Conservation (phyloP, 805 yeast genomes). For the Teunomyces gatunensis region DNA sequence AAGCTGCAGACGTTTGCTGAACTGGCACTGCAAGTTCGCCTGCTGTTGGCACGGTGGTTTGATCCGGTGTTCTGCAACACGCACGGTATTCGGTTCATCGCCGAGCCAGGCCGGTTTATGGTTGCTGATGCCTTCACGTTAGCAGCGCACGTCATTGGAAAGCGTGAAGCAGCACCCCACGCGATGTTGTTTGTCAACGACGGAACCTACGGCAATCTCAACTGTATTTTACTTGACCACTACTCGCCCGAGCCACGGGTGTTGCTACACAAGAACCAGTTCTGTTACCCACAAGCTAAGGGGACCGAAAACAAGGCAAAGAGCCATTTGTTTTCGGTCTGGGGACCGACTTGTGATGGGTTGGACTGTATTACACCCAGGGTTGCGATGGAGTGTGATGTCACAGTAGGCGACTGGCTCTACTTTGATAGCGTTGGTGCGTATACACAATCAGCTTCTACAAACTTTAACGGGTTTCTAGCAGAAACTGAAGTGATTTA, state of each 20-base stretch:
- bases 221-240: slow-evolving; percentile 91
- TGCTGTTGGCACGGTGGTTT: slow-evolving; percentile 57
- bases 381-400: slow-evolving; percentile 53
- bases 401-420: slow-evolving; percentile 88
- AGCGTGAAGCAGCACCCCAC: slow-evolving; percentile 44
- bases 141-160: slow-evolving; percentile 83
- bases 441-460: slow-evolving; percentile 89
- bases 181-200: slow-evolving; percentile 88
- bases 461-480: slow-evolving; percentile 86
- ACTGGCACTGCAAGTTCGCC: slow-evolving; percentile 56
- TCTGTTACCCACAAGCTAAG: slow-evolving; percentile 30
- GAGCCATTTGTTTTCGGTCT: slow-evolving; percentile 57
- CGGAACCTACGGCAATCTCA: slow-evolving; percentile 94
- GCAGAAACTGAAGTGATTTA: slow-evolving; percentile 59
- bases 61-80: slow-evolving; percentile 37
- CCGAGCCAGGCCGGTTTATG: slow-evolving; percentile 93
- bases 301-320: slow-evolving; percentile 11
- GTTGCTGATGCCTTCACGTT: slow-evolving; percentile 83
- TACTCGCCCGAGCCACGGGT: slow-evolving; percentile 73
- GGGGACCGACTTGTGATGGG: slow-evolving; percentile 99
- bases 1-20: slow-evolving; percentile 55
- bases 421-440: slow-evolving; percentile 85
- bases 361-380: slow-evolving; percentile 72
- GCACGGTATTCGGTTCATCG: slow-evolving; percentile 52
- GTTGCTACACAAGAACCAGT: slow-evolving; percentile 52